Percentiles rank a stretch among this genome's conserved stretches.
These are phyloP conservation scores for Colletotrichum viniferum DNA, from an alignment of 2,329 filamentous ascomycete species.

Conservation along the genomic window DNA sequence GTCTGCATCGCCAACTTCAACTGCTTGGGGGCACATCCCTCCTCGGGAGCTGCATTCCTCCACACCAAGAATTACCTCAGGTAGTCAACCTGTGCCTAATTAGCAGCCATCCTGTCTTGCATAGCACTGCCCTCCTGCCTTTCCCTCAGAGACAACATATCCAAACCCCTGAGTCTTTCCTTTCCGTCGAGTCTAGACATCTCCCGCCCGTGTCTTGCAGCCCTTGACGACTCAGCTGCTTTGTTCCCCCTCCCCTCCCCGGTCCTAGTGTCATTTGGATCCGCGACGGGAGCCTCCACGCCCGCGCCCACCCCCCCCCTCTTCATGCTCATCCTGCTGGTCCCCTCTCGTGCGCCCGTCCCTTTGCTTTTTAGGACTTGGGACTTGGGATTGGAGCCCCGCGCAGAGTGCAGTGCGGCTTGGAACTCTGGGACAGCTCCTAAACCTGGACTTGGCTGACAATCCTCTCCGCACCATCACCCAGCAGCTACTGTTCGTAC, in stretches of 20 bases:
- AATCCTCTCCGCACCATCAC: neutral
- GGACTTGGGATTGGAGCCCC: neutral
- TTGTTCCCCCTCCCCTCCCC: neutral
- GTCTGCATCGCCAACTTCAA: neutral
- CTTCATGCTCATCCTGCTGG: neutral
- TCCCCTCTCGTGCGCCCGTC: neutral
- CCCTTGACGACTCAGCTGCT: constrained; percentile 9
- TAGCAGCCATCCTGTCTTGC: neutral
- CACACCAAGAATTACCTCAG: neutral
- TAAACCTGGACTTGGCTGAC: neutral
- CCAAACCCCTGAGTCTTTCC: neutral
- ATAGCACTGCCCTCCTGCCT: neutral
- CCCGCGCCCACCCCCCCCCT: neutral
- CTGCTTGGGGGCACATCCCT: neutral
- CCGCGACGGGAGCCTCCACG: constrained; percentile 20
- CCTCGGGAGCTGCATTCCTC: neutral
- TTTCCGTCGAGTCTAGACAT: neutral
- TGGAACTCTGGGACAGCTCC: neutral
- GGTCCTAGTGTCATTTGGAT: constrained; percentile 19
- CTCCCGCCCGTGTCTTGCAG: neutral
- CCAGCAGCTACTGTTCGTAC: neutral
- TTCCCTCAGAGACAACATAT: neutral
- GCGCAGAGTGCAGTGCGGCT: neutral
- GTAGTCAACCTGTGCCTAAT: neutral
- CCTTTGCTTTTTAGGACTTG: neutral